Base-by-base conservation (phyloP, 305 asterid species). In the Stenogyne calaminthoides region DNA sequence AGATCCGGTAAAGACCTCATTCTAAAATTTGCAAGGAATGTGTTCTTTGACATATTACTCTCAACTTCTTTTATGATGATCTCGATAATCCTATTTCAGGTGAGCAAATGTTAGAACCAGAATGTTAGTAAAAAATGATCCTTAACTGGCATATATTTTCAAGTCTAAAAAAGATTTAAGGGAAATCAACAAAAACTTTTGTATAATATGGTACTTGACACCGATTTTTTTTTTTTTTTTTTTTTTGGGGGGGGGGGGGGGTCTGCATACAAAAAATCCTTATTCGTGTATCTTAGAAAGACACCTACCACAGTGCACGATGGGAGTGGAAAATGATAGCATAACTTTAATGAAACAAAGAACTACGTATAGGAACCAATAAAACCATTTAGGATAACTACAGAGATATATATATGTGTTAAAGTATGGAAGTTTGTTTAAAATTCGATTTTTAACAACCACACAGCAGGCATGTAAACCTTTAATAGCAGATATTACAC, bases 11-110 rank as follows among this genome's bases (percentile, higher is more conserved):
- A 83, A 78, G 86, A 76, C 80, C 83, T 84, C 88, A 86, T 82
- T 84, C 86, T 88, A 84, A 91, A 87, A 81, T 86, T 91, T 39
- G 89, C 78, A 37, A 91, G 96, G 73, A 91, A 82, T 32, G 91
- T 85, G 77, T 81, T 79, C 78, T 81, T 89, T 71, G 87, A 71
- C 59, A 91, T 87, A 77, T 78, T 83, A 72, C 78, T 86, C 76
- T 89, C 94, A 76, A 91, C 96, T 82, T 88, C 96, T 80, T 80
- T 89, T 69, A 89, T 81, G 82, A 89, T 85, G 80, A 79, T 78
- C 74, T 85, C 87, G 39, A 88, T 85, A 39, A 91, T 84, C 85
- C 97, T 91, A 83, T 80, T 61, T 75, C 72, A 74, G 18, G 61
- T 27, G 77, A 70, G 71, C 46, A 72, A 69, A 57, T 52, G 64